phyloP scores from a whole-genome alignment of 768 basidiomycete genomes.

The Trametes cinnabarina region DNA sequence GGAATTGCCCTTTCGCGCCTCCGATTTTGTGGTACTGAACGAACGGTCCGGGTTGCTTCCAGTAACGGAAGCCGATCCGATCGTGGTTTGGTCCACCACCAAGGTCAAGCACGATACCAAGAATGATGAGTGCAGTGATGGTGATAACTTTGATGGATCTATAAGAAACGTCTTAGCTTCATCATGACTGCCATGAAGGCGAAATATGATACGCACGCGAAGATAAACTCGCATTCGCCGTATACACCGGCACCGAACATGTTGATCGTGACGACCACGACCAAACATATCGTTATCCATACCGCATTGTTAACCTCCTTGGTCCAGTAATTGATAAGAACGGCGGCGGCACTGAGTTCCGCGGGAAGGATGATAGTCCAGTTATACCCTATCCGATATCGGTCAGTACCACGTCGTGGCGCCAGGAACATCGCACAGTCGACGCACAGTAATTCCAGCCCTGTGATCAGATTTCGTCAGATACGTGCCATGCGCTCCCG shows the following conservation, averaged over 20 bases:
- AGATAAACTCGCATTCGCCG: constrained; percentile 84
- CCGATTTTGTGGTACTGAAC: constrained; percentile 62
- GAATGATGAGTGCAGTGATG: constrained; percentile 59
- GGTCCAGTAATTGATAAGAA: constrained; percentile 72
- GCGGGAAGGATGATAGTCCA: constrained; percentile 70
- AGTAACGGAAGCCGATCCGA: constrained; percentile 69
- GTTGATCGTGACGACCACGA: constrained; percentile 77
- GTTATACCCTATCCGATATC: constrained; percentile 40
- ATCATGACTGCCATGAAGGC: no score
- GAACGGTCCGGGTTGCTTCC: constrained; percentile 89
- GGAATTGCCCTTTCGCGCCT: constrained; percentile 76
- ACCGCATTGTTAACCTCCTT: constrained; percentile 58
- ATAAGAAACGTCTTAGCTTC: background rate
- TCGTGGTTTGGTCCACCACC: constrained; percentile 87
- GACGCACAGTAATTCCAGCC: constrained; percentile 52
- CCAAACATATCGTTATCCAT: constrained; percentile 77
- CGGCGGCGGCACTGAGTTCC: constrained; percentile 70
- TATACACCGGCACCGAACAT: constrained; percentile 75
- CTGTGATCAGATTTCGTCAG: constrained; percentile 20
- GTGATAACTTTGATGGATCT: constrained; percentile 88
- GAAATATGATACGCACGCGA: constrained; percentile 52
- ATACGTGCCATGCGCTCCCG: background rate
- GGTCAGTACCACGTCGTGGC: background rate
- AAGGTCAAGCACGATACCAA: constrained; percentile 72
- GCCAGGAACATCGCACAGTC: background rate